Base-by-base conservation (phyloP, 495 filamentous ascomycete species). In the Penicillium robsamsonii region DNA sequence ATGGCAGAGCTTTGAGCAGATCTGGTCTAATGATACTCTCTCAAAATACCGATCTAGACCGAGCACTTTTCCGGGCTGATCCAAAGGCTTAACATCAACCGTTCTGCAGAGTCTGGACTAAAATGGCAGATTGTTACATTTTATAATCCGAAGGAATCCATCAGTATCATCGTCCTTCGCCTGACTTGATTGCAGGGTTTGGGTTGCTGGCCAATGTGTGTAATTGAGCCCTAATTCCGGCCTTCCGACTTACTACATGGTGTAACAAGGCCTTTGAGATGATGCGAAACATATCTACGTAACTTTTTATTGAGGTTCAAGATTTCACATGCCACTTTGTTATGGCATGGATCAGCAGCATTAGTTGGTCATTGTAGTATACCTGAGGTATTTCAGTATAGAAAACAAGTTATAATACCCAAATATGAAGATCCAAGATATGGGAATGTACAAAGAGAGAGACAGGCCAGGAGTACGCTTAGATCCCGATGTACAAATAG, bases 281-380 rank as follows among this genome's bases (percentile, higher is more conserved):
- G 11, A 42, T 30, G n/a, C 42, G 38, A 52, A 40, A 52, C 38
- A 52, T n/a, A 37, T 52, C 24, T 52, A 37, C 4, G 46, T 30
- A 31, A 1, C 5, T 10, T 18, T 31, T 6, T n/a, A 15, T 33
- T 4, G 4, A n/a, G 17, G 13, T 25, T 42, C 7, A 17, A 13
- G 42, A 18, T 13, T 4, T 1, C 4, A 15, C 22, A 22, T 22
- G 1, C 22, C 22, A 22, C 22, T n/a, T 52, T 27, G 5, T 7
- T 27, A 47, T 27, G 20, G 17, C 45, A 33, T 47, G 25, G n/a
- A 10, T 37, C 18, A n/a, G 9, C 18, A 31, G 7, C 25, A 12
- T 29, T 4, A 2, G 17, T 1, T 40, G 15, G 31, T 37, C 22
- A 20, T 27, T n/a, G 25, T 3, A 42, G 1, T 31, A 4, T 43